Evolutionary conservation across 2,329 filamentous ascomycete species (phyloP), one percentile per base, ranked within the genome.

Genomic region (Zymoseptoria tritici): DNA sequence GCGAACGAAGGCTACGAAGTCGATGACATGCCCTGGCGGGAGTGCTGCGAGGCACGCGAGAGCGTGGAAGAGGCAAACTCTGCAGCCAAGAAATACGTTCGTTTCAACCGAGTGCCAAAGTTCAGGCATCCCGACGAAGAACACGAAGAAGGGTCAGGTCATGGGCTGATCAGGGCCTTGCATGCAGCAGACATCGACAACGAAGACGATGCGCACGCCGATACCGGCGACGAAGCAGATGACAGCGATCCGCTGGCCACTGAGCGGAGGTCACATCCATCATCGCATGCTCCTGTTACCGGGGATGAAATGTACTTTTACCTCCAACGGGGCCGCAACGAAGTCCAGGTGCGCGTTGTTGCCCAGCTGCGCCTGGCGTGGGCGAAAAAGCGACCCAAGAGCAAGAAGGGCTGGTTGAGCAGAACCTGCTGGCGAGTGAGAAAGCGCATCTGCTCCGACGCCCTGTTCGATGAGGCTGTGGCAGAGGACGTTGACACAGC

Each of bases 11-110:
- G 19, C 6, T n/a, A 55, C 42, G 24, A 54, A 8, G 31, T 51
- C 21, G 21, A 49, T 21, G 22, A 54, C 7, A 49, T 31, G 9
- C 55, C 36, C 3, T 58, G 54, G 52, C 9, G 3, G 29, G 46
- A 57, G 19, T 59, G 56, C 42, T 46, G 24, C 4, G 19, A n/a
- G 4, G 52, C 49, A 3, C 59, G n/a, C 16, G 57, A 62, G 26
- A 19, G 49, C 13, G 56, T 59, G 3, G 16, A 57, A 1, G 57
- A 59, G 46, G 62, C 62, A 3, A 62, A 64, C n/a, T 3, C 42
- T 7, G 56, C 55, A 16, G 62, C 58, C n/a, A 19, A 24, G 24
- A 13, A 22, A 7, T 42, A 42, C 36, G 1, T 42, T 42, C 36
- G 36, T 6, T 42, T 42, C 4, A 42, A 42, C 4, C 36, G 36